A percentile compares a stretch with the other conserved stretches of the same genome.
Evolutionary conservation across 805 yeast species (phyloP).

Genomic region (Candida tallmaniae): DNA sequence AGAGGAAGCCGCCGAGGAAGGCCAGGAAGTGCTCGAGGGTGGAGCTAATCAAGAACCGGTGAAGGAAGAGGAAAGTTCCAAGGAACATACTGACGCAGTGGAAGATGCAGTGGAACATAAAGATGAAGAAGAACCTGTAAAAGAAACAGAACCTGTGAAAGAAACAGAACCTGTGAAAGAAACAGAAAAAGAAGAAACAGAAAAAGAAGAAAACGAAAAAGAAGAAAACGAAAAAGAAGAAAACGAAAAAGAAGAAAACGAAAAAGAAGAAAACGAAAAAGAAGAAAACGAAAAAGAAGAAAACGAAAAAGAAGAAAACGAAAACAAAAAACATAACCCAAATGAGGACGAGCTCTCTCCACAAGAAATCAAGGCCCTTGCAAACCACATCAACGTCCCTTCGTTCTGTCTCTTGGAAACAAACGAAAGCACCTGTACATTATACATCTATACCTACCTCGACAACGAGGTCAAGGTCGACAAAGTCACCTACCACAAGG

Average conservation of each 20-base stretch:
- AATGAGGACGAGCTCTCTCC: conserved; percentile 5
- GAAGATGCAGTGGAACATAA: conserved; percentile 20
- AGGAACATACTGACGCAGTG: conserved; percentile 25
- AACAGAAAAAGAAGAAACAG: conserved; percentile 36
- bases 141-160: conserved; percentile 12
- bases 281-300: not conserved
- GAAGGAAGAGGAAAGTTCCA: conserved; percentile 32
- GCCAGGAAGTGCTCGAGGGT: conserved; percentile 24
- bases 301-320: not conserved
- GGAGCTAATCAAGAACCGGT: conserved; percentile 22
- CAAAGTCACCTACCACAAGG: conserved; percentile 51
- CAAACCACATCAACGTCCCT: conserved; percentile 47
- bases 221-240: conserved; percentile 13
- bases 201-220: conserved; percentile 20
- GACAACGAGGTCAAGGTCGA: conserved; percentile 88
- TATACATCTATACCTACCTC: conserved; percentile 78
- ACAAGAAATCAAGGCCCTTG: conserved; percentile 7
- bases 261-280: conserved; percentile 1
- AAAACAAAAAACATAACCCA: not conserved
- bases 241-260: conserved; percentile 2
- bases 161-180: conserved; percentile 41
- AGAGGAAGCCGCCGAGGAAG: conserved; percentile 45
- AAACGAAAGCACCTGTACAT: conserved; percentile 71
- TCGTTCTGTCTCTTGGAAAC: conserved; percentile 87
- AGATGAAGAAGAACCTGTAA: conserved; percentile 18